Percentiles rank a stretch among this genome's conserved stretches.
Conservation (phyloP, 2,329 filamentous ascomycete species). For the Colletotrichum sp. region DNA sequence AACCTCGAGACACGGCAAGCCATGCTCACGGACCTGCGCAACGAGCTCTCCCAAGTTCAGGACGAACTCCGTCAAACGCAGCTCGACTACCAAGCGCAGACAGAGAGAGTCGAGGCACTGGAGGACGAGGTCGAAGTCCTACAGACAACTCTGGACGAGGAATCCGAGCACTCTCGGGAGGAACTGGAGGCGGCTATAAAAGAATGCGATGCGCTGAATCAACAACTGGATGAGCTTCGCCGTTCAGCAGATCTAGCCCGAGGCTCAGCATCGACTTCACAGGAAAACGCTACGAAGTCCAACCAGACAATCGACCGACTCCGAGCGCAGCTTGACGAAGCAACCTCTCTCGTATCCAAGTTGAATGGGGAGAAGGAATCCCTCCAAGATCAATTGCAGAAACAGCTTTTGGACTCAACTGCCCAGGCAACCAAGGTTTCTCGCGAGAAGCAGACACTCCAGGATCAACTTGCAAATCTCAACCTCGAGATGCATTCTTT, state of each 20-base stretch:
- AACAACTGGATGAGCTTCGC: constrained; percentile 44
- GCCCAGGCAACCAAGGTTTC: constrained; percentile 59
- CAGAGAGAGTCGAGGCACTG: constrained; percentile 69
- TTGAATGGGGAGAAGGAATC: constrained; percentile 36
- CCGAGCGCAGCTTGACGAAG: constrained; percentile 14
- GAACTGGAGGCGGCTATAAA: constrained; percentile 49
- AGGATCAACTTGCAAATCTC: constrained; percentile 65
- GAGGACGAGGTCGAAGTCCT: constrained; percentile 81
- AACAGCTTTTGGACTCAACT: constrained; percentile 63
- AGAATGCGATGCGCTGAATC: constrained; percentile 47
- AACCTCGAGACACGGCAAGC: constrained; percentile 72
- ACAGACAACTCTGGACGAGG: constrained; percentile 68
- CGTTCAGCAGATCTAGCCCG: constrained; percentile 22
- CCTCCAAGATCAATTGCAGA: constrained; percentile 54
- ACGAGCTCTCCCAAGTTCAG: constrained; percentile 67
- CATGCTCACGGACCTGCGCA: constrained; percentile 68
- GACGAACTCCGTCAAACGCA: constrained; percentile 75
- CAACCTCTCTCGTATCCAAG: constrained; percentile 16
- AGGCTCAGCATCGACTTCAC: constrained; percentile 8
- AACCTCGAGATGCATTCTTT: constrained; percentile 66
- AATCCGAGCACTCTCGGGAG: constrained; percentile 62
- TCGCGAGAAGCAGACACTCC: constrained; percentile 66
- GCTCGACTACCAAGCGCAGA: constrained; percentile 64
- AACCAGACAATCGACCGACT: constrained; percentile 40
- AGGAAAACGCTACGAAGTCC: constrained; percentile 13